phyloP scores from a whole-genome alignment of 805 yeast species.

The Jamesozyma gamospora region DNA sequence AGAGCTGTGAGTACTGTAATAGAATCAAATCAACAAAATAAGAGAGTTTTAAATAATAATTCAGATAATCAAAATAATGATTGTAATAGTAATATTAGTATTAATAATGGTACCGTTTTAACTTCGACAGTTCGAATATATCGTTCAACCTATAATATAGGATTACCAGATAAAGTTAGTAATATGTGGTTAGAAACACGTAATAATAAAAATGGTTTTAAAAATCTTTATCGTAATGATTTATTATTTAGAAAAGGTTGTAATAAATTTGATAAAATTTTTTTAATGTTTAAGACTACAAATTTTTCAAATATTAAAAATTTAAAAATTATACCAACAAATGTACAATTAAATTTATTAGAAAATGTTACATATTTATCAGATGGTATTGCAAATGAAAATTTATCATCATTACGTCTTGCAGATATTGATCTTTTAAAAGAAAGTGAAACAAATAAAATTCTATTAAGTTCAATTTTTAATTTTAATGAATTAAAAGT shows the following conservation, averaged over 20 bases:
- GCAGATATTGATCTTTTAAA: constrained; percentile 9
- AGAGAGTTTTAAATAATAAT: not conserved
- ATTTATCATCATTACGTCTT: constrained; percentile 21
- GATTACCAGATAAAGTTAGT: constrained; percentile 13
- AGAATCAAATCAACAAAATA: not conserved
- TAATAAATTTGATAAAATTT: constrained; percentile 19
- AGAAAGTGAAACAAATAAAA: not conserved
- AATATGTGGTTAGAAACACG: constrained; percentile 21
- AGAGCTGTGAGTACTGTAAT: not conserved
- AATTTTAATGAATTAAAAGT: not conserved
- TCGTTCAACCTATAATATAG: constrained; percentile 14
- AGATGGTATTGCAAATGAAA: constrained; percentile 24
- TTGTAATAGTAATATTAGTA: not conserved
- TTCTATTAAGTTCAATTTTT: not conserved
- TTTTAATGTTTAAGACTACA: constrained; percentile 7
- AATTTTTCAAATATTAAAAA: constrained; percentile 6
- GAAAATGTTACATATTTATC: constrained; percentile 24
- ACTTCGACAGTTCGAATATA: no score
- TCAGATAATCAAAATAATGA: not conserved
- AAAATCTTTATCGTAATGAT: constrained; percentile 17
- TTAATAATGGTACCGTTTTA: not conserved
- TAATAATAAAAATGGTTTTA: constrained; percentile 11
- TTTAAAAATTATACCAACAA: constrained; percentile 9
- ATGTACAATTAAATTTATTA: constrained; percentile 20
- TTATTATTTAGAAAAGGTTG: constrained; percentile 17